phyloP scores from a whole-genome alignment of 805 yeast species.

The Lachancea sp. region DNA sequence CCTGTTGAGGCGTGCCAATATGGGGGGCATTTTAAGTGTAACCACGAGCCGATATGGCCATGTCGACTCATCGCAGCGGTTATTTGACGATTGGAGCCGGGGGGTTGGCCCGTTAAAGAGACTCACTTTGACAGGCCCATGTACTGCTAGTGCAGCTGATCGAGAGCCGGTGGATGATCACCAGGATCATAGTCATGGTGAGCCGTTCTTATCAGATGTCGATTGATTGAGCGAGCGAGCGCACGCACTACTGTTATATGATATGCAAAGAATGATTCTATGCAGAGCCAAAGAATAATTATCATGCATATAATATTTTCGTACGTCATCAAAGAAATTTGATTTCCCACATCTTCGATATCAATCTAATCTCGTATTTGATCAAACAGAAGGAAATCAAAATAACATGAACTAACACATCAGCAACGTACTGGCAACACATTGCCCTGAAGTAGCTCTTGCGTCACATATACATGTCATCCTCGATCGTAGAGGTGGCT shows the following conservation, averaged over 20 bases:
- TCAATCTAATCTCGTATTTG: no score
- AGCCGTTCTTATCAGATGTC: not conserved
- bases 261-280: not conserved
- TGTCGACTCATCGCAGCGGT: conserved; percentile 24
- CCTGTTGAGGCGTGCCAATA: conserved; percentile 22
- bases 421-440: no score
- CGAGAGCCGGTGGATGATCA: no score
- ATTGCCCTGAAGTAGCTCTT: no score
- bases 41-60: conserved; percentile 33
- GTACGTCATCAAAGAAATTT: no score
- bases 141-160: not conserved
- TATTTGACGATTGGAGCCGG: conserved; percentile 19
- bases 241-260: not conserved
- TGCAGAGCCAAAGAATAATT: no score
- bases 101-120: conserved; percentile 1
- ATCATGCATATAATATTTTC: no score
- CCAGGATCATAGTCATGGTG: not conserved
- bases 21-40: conserved; percentile 23
- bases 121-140: conserved; percentile 1
- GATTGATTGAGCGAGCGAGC: not conserved
- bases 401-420: no score
- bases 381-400: no score
- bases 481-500: no score
- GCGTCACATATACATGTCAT: no score
- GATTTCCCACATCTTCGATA: no score